Evolutionary conservation across 1,284 basidiomycete genomes (phyloP), one percentile per base, ranked within the genome.

Genomic region (Coniferiporia sulphurascens): DNA sequence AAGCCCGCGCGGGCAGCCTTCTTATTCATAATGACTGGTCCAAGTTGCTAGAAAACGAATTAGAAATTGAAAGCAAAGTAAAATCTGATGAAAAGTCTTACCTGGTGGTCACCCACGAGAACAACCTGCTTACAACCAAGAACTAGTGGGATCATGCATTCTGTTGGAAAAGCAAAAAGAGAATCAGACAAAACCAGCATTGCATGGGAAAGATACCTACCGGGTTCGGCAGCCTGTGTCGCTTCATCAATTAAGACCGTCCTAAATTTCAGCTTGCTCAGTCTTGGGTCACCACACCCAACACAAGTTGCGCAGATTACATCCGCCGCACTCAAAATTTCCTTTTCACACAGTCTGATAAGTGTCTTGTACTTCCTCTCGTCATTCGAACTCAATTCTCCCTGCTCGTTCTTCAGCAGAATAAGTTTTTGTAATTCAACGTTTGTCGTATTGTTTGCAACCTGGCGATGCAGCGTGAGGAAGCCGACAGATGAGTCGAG

Each of bases 21-120:
- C 83, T 98, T 99, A 85, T 98, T 99, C 97, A 99, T 99, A 72
- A 99, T 98, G 66, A 98, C 97, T 8, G 97, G 97, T 1, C 97
- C 97, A 52, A 99, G 87, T 82, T 99, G 97, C 76, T 91, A 71
- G 13, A 50, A 58, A 9, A 63, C 55, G 36, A 41, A n/a, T 46
- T n/a, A n/a, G 15, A 57, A 60, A 50, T 52, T 27, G 35, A n/a
- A 52, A 35, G 46, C 45, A 27, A 55, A 60, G 17, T 56, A 48
- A 19, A 45, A 52, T 36, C 27, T 44, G 62, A 55, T 44, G 62
- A 55, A 45, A 61, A 44, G 59, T 59, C 72, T 52, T 66, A 84
- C 83, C 76, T 90, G 91, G 73, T 98, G 95, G 75, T 98, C 95
- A 55, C 97, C 97, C 54, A 99, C 97, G 53, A 99, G 86, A 32